Conservation (phyloP, 2,329 filamentous ascomycete genomes). For the Hymenoscyphus infarciens region DNA sequence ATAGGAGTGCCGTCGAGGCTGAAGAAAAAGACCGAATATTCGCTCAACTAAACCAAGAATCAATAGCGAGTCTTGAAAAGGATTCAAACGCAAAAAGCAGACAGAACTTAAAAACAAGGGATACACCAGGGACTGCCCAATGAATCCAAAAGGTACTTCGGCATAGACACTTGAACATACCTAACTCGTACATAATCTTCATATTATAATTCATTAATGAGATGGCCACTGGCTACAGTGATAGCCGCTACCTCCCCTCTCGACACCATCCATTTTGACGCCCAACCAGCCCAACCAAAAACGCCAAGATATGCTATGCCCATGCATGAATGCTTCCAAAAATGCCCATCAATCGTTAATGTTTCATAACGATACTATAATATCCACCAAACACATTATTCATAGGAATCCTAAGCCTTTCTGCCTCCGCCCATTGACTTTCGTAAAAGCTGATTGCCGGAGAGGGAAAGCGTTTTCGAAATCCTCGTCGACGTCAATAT, state of each 20-base stretch:
- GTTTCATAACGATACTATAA: background rate
- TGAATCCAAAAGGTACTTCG: too few species aligned
- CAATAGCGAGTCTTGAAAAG: too few species aligned
- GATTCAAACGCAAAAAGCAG: too few species aligned
- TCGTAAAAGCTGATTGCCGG: background rate
- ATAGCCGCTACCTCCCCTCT: background rate
- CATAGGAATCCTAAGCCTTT: constrained; percentile 1
- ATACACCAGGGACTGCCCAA: too few species aligned
- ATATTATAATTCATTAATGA: constrained; percentile 2
- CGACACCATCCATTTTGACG: background rate
- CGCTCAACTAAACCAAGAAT: too few species aligned
- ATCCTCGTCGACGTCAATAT: constrained; percentile 47
- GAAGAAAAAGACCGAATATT: too few species aligned
- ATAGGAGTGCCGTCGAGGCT: too few species aligned
- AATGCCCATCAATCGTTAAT: background rate
- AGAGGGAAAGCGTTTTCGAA: constrained; percentile 42
- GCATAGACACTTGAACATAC: background rate
- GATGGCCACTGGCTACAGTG: background rate
- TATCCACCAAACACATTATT: constrained; percentile 1
- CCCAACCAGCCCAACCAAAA: constrained; percentile 1
- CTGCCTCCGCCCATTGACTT: background rate
- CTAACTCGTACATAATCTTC: background rate
- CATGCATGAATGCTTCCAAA: background rate
- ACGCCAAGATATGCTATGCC: constrained; percentile 2
- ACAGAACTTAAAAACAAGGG: too few species aligned